Base-by-base conservation (phyloP, 108 stramenopile species). In the Cyclotella cryptica region DNA sequence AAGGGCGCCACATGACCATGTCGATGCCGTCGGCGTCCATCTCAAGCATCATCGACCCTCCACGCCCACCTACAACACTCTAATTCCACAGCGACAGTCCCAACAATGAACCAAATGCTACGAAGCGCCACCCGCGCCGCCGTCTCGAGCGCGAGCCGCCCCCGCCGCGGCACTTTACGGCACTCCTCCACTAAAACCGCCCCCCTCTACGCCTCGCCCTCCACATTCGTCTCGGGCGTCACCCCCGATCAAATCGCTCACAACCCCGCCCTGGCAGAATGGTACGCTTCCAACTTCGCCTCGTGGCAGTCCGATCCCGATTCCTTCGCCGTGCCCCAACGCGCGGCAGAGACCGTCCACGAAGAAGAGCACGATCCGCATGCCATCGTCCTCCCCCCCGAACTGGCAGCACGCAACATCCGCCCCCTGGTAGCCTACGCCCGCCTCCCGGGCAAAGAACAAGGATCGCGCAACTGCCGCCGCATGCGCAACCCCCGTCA, bases 381-480 rank as follows among this genome's bases (percentile, higher is more conserved):
- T 40, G 66, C 58, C 19, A 62, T 63, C 21, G 39, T 28, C 19
- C 65, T 79, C 22, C 83, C 74, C 1, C 59, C 60, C 17, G 28
- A 64, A 69, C 66, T 79, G 5, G 26, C 30, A 9, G 55, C 39
- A 24, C 75, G 79, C 24, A 87, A 87, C 61, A 83, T 90, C 52
- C 85, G 89, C 21, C 77, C 84, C 1, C 49, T 90, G 13, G 62
- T 79, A 4, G 66, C 71, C 26, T 88, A 87, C 62, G 60, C 76
- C 17, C 87, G 89, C n/a, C 26, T 59, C 40, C 53, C 70, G 5
- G 75, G 66, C 0, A 61, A 22, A 13, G 85, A 87, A 64, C 74
- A 83, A 22, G 87, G 89, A 45, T 66, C 76, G 15, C 72, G 80
- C 13, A 69, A 63, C 15, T 84, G 83, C 46, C 65, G 49, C 30